Conservation (phyloP, 768 basidiomycete genomes). For the Chalciporus pseudorubinellus region DNA sequence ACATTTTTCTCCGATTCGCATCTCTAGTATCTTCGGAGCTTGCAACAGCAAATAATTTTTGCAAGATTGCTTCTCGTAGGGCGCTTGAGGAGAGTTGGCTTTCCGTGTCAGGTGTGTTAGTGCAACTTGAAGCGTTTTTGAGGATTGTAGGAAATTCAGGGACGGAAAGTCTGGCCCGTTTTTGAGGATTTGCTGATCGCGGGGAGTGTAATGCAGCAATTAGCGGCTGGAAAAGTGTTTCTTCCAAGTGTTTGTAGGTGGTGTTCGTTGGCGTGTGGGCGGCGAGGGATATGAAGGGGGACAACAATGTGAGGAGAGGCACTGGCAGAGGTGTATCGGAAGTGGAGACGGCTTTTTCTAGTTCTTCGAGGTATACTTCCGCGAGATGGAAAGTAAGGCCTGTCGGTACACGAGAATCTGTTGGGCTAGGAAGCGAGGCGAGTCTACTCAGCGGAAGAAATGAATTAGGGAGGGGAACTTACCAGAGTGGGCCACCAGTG, state of each 20-base stretch:
- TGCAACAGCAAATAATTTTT: conserved; percentile 69
- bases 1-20: conserved; percentile 79
- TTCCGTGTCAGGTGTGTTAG: conserved; percentile 39
- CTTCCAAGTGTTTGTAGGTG: conserved; percentile 73
- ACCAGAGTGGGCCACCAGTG: conserved; percentile 86
- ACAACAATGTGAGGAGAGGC: conserved; percentile 54
- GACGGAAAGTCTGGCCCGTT: conserved; percentile 37
- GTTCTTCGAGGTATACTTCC: conserved; percentile 88
- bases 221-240: conserved; percentile 67
- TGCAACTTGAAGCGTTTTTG: conserved; percentile 57
- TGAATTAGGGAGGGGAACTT: conserved; percentile 18
- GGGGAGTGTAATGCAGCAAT: conserved; percentile 51
- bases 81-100: conserved; percentile 32
- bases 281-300: conserved; percentile 71
- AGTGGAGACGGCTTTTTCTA: conserved; percentile 60
- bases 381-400: conserved; percentile 83
- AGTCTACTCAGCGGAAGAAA: conserved; percentile 1
- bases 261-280: conserved; percentile 61
- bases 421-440: conserved; percentile 44
- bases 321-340: conserved; percentile 35
- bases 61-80: conserved; percentile 57
- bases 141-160: conserved; percentile 43
- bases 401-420: conserved; percentile 69
- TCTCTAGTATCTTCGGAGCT: conserved; percentile 73
- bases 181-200: conserved; percentile 43